Conservation (phyloP, 2,329 filamentous ascomycete species). For the Dothistroma septosporum region DNA sequence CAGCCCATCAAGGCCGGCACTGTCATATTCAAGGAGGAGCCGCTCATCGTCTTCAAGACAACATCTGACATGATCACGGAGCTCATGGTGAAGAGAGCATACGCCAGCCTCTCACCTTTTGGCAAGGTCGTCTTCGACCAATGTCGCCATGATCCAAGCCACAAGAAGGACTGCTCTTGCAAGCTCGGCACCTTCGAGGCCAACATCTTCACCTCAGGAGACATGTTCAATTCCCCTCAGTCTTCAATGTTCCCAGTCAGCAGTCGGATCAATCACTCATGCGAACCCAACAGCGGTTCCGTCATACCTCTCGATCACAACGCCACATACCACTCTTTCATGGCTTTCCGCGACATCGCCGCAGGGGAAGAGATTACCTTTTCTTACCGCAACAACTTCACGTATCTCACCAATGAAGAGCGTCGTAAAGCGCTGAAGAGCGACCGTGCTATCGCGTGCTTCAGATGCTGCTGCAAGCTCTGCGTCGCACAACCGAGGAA, state of each 20-base stretch:
- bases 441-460: neutral
- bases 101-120: neutral
- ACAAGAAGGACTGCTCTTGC: neutral
- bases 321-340: neutral
- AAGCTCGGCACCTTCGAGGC: neutral
- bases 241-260: too few species aligned
- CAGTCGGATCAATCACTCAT: too few species aligned
- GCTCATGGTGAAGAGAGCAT: neutral
- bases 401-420: too few species aligned
- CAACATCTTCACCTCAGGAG: neutral
- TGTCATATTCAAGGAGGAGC: neutral
- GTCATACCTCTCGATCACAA: too few species aligned
- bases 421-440: too few species aligned
- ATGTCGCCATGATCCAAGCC: neutral
- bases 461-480: slow-evolving; percentile 6
- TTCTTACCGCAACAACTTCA: neutral
- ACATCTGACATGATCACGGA: neutral
- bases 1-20: neutral
- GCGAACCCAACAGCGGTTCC: too few species aligned
- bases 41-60: neutral
- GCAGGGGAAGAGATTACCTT: neutral
- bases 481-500: neutral
- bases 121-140: neutral
- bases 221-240: too few species aligned
- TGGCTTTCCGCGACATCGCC: neutral